phyloP scores from a whole-genome alignment of 2,329 filamentous ascomycete genomes.

The Coniochaeta sp. region DNA sequence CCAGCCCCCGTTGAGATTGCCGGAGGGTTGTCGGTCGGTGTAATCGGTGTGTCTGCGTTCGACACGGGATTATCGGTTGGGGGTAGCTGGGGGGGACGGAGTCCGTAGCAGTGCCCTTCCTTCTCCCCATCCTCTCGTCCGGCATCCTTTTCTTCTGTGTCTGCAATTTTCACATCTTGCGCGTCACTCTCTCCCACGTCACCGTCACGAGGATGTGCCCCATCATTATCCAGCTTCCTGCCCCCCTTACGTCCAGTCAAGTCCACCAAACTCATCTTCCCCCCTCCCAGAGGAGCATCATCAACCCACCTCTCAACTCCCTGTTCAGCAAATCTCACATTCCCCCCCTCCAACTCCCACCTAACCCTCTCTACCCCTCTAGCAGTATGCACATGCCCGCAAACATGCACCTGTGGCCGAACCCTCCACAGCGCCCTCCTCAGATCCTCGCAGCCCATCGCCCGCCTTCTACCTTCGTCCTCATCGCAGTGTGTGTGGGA shows the following conservation, averaged over 20 bases:
- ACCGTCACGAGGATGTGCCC: slow-evolving; percentile 18
- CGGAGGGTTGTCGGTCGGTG: neutral
- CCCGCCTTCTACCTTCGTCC: slow-evolving; percentile 23
- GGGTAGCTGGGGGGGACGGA: neutral
- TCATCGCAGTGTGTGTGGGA: slow-evolving; percentile 53
- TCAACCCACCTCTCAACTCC: slow-evolving; percentile 48
- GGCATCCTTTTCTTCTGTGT: neutral
- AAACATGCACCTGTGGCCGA: slow-evolving; percentile 58
- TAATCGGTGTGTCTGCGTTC: neutral
- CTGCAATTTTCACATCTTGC: neutral
- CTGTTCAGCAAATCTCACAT: slow-evolving; percentile 37
- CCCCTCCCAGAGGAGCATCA: slow-evolving; percentile 46
- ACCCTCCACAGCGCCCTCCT: slow-evolving; percentile 50
- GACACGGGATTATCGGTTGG: neutral
- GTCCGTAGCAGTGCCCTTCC: neutral
- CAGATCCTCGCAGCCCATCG: slow-evolving; percentile 55
- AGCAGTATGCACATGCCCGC: slow-evolving; percentile 65
- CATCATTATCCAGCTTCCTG: slow-evolving; percentile 38
- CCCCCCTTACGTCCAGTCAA: slow-evolving; percentile 42
- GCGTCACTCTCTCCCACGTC: neutral
- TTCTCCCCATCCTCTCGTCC: neutral
- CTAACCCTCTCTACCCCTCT: slow-evolving; percentile 55
- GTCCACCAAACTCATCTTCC: slow-evolving; percentile 59
- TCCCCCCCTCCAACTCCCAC: slow-evolving; percentile 46
- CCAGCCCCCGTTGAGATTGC: slow-evolving; percentile 18